A percentile compares a stretch with the other conserved stretches of the same genome.
These are phyloP conservation scores for Galerina sulciceps DNA, from an alignment of 768 basidiomycete species.

Conservation along the genomic window DNA sequence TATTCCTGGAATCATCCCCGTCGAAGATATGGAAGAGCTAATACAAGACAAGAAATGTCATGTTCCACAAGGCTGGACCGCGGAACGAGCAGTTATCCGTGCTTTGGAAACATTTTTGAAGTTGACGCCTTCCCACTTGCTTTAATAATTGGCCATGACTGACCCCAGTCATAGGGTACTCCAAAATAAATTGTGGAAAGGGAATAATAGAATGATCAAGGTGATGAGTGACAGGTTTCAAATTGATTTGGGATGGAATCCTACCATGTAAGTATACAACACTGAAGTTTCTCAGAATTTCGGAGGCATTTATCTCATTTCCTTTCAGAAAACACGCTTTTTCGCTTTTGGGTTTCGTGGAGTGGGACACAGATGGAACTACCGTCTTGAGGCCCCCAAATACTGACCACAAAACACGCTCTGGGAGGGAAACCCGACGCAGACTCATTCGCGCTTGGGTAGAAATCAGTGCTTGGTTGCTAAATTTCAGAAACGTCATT, in stretches of 20 bases:
- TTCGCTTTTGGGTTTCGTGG: conserved; percentile 45
- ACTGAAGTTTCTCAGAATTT: not conserved
- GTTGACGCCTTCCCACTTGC: conserved; percentile 43
- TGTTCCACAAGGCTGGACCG: conserved; percentile 56
- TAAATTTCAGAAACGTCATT: conserved; percentile 55
- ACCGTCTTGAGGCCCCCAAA: conserved; percentile 56
- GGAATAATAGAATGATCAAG: conserved; percentile 62
- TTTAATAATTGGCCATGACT: not conserved
- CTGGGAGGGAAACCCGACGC: conserved; percentile 56
- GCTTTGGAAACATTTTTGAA: conserved; percentile 69
- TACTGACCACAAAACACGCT: conserved; percentile 47
- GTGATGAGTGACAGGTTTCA: conserved; percentile 59
- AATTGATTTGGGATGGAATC: conserved; percentile 69
- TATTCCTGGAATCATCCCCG: conserved; percentile 75
- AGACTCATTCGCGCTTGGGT: conserved; percentile 82
- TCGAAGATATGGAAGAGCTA: conserved; percentile 65
- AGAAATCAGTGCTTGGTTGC: conserved; percentile 70
- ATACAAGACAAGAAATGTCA: conserved; percentile 61
- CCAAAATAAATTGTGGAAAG: conserved; percentile 77
- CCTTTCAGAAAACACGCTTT: conserved; percentile 46
- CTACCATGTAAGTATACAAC: conserved; percentile 61
- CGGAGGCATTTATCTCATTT: not conserved
- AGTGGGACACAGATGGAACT: conserved; percentile 41
- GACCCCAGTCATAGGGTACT: conserved; percentile 55
- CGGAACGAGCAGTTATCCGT: conserved; percentile 55